Base-by-base conservation (phyloP, 345 rosid genomes). In the Corchorus olitorius region DNA sequence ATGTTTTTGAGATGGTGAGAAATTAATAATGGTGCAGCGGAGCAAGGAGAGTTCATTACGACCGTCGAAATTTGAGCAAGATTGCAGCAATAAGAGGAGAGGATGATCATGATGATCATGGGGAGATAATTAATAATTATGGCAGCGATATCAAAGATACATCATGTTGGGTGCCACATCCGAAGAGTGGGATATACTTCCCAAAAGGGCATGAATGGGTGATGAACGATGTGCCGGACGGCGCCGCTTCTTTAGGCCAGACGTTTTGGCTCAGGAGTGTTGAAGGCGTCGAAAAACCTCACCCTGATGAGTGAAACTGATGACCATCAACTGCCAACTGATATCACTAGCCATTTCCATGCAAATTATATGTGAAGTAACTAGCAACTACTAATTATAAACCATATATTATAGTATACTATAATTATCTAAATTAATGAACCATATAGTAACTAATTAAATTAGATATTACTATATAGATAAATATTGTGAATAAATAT, bases 191-290 rank as follows among this genome's bases (percentile, higher is more conserved):
- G 60, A 92, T 89, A 72, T 92, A 86, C 72, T 79, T 80, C 22
- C 97, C 97, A 0, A 73, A 79, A 65, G 92, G 97, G 20, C 89
- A 87, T 3, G 94, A 92, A 65, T 46, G 84, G 84, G 90, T 87
- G 77, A 84, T 92, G 88, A 84, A 86, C 0, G 94, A 81, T 45
- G 88, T 92, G 4, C 91, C 94, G 0, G 83, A 70, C 14, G 70
- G 50, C 15, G 90, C 92, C 8, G 94, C 94, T 19, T 72, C 79
- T 22, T 75, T 82, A 4, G 35, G 34, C 6, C 79, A 35, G 72
- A 81, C 79, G 15, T 82, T 43, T 20, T 84, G 89, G 89, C 49
- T 86, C 2, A 70, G 89, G 63, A 77, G 58, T 14, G 72, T 77
- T 14, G 89, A 83, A 3, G 87, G 81, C 4, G 86, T 86, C 27